These are phyloP conservation scores for Cordia subcordata DNA, from an alignment of 257 asterid species.

Conservation along the genomic window DNA sequence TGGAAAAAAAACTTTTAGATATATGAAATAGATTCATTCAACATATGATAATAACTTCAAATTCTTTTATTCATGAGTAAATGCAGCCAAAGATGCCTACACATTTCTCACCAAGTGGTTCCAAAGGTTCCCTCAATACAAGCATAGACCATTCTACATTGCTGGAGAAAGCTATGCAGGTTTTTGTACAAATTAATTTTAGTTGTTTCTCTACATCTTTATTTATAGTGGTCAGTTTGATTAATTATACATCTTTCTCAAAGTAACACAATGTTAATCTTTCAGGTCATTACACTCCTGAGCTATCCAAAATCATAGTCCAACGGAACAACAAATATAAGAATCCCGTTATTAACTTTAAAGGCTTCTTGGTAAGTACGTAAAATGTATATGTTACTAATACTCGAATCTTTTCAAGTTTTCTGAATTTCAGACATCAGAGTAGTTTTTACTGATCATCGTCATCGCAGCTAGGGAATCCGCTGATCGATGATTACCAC, in stretches of 20 bases:
- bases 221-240: no score
- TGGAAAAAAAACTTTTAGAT: no score
- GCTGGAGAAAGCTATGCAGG: slow-evolving; percentile 82
- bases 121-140: slow-evolving; percentile 55
- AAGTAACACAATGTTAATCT: background rate
- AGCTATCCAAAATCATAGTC: slow-evolving; percentile 46
- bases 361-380: slow-evolving; percentile 55
- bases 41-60: no score
- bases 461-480: slow-evolving; percentile 43
- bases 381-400: background rate
- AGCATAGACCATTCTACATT: slow-evolving; percentile 42
- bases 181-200: no score
- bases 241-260: no score
- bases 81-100: slow-evolving; percentile 50
- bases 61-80: no score
- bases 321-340: slow-evolving; percentile 30
- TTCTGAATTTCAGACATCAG: background rate
- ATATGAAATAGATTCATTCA: no score
- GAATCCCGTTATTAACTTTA: slow-evolving; percentile 46
- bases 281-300: slow-evolving; percentile 59
- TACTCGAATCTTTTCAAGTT: no score
- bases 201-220: no score
- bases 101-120: slow-evolving; percentile 46
- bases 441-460: no score
- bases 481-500: slow-evolving; percentile 38